Conservation (phyloP, 2,329 filamentous ascomycete species). For the Ophiocordyceps robertsii region DNA sequence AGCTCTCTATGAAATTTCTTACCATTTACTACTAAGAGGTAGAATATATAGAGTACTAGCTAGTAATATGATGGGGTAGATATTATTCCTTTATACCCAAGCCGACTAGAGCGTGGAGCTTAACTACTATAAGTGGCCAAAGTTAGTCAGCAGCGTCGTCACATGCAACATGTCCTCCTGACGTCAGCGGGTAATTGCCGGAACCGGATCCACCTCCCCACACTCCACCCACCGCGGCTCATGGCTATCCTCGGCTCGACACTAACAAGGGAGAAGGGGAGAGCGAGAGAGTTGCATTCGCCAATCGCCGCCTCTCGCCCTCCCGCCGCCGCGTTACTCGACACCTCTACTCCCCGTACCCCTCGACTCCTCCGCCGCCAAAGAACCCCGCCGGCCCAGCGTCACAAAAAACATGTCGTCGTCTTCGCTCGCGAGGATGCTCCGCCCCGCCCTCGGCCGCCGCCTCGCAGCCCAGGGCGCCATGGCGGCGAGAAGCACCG, state of each 20-base stretch:
- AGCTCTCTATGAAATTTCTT: no score
- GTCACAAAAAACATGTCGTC: constrained; percentile 22
- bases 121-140: no score
- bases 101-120: no score
- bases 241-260: constrained; percentile 13
- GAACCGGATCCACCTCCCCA: background rate
- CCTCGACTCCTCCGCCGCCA: no score
- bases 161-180: background rate
- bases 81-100: no score
- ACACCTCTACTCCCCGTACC: no score
- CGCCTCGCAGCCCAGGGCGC: constrained; percentile 15
- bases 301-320: no score
- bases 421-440: constrained; percentile 30
- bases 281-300: background rate
- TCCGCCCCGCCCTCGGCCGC: constrained; percentile 37
- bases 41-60: no score
- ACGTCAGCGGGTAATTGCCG: constrained; percentile 1
- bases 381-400: background rate
- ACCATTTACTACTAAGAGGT: no score
- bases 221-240: background rate
- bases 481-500: background rate
- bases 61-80: no score
- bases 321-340: no score
- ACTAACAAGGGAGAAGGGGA: background rate
- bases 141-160: no score